Conservation (phyloP, 495 filamentous ascomycete genomes). For the Penicillium psychrofluorescens region DNA sequence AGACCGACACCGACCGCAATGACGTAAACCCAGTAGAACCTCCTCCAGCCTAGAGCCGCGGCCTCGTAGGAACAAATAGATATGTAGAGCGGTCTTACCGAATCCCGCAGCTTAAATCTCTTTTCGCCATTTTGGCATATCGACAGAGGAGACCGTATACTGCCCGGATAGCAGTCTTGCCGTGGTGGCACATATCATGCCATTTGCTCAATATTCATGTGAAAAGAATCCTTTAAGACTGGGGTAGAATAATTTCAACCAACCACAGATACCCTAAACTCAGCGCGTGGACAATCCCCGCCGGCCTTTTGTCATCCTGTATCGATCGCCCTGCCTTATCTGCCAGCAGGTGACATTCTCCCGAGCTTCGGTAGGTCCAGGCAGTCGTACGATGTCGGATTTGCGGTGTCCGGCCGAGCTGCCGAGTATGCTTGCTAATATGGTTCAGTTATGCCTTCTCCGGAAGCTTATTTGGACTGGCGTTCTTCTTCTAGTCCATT, state of each 20-base stretch:
- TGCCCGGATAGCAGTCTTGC: no score
- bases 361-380: slow-evolving; percentile 1
- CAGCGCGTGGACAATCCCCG: slow-evolving; percentile 2
- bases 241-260: background rate
- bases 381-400: slow-evolving; percentile 15
- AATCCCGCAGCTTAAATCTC: no score
- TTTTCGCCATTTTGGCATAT: no score
- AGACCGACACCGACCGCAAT: no score
- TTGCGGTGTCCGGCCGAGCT: slow-evolving; percentile 4
- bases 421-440: slow-evolving; percentile 5
- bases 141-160: no score
- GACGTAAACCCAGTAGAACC: no score
- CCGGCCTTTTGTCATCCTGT: background rate
- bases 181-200: no score
- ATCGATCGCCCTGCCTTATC: slow-evolving; percentile 1
- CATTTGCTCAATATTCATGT: no score
- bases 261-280: slow-evolving; percentile 5
- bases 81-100: no score
- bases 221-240: no score
- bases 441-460: background rate
- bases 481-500: background rate
- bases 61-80: no score
- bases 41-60: no score
- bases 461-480: background rate
- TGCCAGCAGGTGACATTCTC: background rate